phyloP scores from a whole-genome alignment of 2,329 filamentous ascomycete species.

The Didymosphaeria variabile region DNA sequence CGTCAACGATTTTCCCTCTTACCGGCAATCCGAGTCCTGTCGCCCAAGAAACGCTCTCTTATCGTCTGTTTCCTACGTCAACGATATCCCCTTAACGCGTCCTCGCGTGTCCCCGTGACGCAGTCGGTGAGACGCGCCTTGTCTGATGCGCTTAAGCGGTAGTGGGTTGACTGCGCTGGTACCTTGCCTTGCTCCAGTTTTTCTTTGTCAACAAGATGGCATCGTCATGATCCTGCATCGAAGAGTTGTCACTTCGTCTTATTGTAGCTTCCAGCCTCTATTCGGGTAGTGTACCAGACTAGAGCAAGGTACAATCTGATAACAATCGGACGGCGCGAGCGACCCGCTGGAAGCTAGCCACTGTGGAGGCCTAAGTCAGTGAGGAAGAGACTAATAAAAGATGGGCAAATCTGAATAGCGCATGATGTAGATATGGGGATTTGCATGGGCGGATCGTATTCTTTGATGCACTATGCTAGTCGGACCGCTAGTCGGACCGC shows the following conservation, averaged over 20 bases:
- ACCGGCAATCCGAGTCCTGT: background rate
- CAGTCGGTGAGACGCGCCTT: background rate
- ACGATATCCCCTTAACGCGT: background rate
- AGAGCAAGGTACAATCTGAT: background rate
- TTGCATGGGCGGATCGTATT: background rate
- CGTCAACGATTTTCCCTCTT: background rate
- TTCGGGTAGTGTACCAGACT: background rate
- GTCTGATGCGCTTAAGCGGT: background rate
- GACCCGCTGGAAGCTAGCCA: constrained; percentile 1
- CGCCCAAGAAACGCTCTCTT: background rate
- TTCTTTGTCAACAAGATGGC: background rate
- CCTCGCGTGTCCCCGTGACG: background rate
- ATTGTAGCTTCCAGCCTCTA: background rate
- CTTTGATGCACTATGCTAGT: background rate
- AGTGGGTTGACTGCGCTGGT: background rate
- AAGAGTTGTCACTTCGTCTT: background rate
- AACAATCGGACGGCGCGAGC: background rate
- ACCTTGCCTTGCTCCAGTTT: background rate
- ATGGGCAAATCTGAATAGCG: background rate
- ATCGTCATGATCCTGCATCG: background rate
- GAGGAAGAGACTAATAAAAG: background rate
- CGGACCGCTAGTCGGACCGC: no score
- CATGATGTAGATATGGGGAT: background rate
- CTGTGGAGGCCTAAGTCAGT: background rate
- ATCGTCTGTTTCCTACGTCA: background rate